Conservation (phyloP, 345 rosid species). For the Lenwebbia sp. region DNA sequence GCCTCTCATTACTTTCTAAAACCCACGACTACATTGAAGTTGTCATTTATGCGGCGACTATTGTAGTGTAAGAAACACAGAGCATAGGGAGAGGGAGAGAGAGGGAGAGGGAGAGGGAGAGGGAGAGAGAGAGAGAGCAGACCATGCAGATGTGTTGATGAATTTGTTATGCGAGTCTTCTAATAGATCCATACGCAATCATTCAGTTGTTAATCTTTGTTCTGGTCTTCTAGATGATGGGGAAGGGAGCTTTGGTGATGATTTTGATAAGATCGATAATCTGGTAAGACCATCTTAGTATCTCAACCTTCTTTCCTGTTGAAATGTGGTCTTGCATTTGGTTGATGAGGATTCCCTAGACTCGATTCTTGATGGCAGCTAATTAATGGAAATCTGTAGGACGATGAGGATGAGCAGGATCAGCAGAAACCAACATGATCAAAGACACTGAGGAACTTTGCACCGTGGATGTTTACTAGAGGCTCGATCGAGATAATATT, state of each 20-base stretch:
- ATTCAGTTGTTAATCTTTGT: not conserved
- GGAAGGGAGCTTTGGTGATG: conserved; percentile 66
- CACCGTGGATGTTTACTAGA: not conserved
- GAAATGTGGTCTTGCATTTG: not conserved
- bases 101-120: no score
- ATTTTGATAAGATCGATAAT: conserved; percentile 83
- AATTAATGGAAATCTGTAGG: not conserved
- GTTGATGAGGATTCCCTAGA: not conserved
- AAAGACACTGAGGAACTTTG: not conserved
- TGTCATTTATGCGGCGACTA: not conserved
- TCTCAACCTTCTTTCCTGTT: not conserved
- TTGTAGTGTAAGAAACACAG: not conserved
- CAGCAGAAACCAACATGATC: not conserved
- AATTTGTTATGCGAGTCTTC: not conserved
- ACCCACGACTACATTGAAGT: not conserved
- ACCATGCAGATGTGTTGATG: not conserved
- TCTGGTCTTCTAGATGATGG: conserved; percentile 45
- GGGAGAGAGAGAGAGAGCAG: no score
- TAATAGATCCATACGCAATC: not conserved
- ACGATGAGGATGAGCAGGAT: conserved; percentile 3
- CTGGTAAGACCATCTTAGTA: conserved; percentile 40
- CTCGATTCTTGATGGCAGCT: not conserved
- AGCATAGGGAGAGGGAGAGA: no score
- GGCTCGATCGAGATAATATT: not conserved
- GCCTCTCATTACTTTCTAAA: not conserved